These are phyloP conservation scores for Capronia epimyces DNA, from an alignment of 2,329 filamentous ascomycete species.

Conservation along the genomic window DNA sequence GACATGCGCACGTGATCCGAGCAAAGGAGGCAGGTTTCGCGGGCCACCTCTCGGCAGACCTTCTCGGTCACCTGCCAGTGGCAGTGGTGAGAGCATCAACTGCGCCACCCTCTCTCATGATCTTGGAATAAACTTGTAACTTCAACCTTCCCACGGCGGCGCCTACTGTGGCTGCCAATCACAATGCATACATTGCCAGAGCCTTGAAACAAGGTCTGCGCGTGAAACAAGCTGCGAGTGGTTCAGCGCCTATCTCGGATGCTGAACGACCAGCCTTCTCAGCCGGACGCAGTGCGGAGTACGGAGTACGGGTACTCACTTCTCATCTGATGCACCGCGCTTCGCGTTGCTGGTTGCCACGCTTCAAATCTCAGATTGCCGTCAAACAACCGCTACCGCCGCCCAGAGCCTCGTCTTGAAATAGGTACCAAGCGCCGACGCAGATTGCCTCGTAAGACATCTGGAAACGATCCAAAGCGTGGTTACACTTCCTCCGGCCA, in stretches of 20 bases:
- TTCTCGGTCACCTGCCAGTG: no score
- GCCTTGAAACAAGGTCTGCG: not conserved
- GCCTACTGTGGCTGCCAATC: conserved; percentile 6
- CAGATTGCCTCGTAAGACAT: conserved; percentile 25
- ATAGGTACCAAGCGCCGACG: conserved; percentile 26
- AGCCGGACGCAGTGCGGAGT: no score
- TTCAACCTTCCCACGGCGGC: not conserved
- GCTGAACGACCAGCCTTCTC: not conserved
- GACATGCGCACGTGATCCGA: no score
- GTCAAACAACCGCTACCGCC: conserved; percentile 26
- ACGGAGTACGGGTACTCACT: no score
- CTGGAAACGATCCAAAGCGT: conserved; percentile 11
- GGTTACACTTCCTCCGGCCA: conserved; percentile 17
- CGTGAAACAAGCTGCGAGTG: not conserved
- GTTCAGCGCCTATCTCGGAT: conserved; percentile 19
- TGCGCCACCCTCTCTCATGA: no score
- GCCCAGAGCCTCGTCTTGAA: conserved; percentile 20
- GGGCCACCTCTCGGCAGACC: no score
- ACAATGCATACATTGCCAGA: not conserved
- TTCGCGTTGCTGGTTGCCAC: conserved; percentile 11
- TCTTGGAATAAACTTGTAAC: no score
- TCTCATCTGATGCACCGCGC: conserved; percentile 18
- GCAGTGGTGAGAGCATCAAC: no score
- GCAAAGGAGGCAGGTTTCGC: no score
- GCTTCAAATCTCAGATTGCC: conserved; percentile 17